phyloP scores from a whole-genome alignment of 352 stramenopile genomes.

The Phytopythium ostracodes region DNA sequence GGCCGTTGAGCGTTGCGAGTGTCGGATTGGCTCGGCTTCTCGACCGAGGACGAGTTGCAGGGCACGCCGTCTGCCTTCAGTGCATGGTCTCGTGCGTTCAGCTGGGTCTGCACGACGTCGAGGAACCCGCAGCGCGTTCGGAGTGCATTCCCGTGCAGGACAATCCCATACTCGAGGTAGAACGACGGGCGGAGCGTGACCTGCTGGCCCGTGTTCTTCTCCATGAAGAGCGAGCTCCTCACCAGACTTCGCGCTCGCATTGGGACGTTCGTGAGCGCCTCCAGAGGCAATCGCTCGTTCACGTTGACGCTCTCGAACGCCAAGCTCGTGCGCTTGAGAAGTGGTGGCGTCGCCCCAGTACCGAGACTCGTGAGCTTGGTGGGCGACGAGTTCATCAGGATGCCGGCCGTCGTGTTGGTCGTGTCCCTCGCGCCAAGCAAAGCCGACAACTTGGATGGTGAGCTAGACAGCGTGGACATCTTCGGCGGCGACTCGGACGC shows the following conservation, averaged over 20 bases:
- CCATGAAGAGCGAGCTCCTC: slow-evolving; percentile 31
- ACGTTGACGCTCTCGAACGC: slow-evolving; percentile 11
- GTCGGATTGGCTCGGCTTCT: neutral
- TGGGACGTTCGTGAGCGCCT: slow-evolving; percentile 27
- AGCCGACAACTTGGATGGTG: slow-evolving; percentile 4
- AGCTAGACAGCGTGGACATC: neutral
- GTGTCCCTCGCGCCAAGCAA: slow-evolving; percentile 8
- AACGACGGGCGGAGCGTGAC: slow-evolving; percentile 35
- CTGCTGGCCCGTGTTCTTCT: slow-evolving; percentile 21
- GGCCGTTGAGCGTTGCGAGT: neutral
- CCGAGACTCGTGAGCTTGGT: slow-evolving; percentile 13
- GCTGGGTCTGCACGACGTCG: slow-evolving; percentile 34
- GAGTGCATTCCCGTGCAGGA: slow-evolving; percentile 21
- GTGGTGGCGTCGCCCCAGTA: slow-evolving; percentile 9
- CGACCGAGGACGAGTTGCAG: neutral
- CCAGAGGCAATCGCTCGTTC: slow-evolving; percentile 25
- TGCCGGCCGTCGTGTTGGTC: slow-evolving; percentile 17
- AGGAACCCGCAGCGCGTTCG: slow-evolving; percentile 40
- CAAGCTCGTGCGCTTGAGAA: slow-evolving; percentile 25
- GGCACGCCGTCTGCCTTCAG: neutral
- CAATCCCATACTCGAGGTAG: slow-evolving; percentile 43
- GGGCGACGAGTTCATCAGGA: slow-evolving; percentile 23
- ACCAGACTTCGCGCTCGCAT: slow-evolving; percentile 47
- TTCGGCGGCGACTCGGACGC: slow-evolving; percentile 10
- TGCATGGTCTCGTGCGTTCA: slow-evolving; percentile 18